Evolutionary conservation across 2,329 filamentous ascomycete genomes (phyloP).

Genomic region (Ophiocordyceps robertsii): DNA sequence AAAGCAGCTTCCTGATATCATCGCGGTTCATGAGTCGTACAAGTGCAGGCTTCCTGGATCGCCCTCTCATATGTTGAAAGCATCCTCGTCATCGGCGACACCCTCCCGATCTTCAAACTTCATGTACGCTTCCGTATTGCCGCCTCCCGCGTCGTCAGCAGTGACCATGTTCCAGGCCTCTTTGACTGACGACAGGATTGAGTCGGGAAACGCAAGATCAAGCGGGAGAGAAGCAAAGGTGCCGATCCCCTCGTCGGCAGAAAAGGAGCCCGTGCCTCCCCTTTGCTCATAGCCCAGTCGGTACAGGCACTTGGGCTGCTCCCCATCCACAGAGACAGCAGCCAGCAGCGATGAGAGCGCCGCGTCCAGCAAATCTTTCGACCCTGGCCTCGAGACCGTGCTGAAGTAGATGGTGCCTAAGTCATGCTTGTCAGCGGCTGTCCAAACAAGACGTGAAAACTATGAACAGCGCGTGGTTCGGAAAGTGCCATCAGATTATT

Average conservation of each 20-base stretch:
- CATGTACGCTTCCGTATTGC: conserved; percentile 45
- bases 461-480: conserved; percentile 5
- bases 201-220: conserved; percentile 64
- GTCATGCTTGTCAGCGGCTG: conserved; percentile 7
- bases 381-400: conserved; percentile 19
- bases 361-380: conserved; percentile 21
- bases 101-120: conserved; percentile 63
- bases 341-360: conserved; percentile 29
- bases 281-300: conserved; percentile 43
- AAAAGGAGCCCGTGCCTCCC: conserved; percentile 11
- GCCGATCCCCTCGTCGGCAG: conserved; percentile 29
- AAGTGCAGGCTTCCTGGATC: neutral
- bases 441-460: conserved; percentile 2
- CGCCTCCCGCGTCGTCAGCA: conserved; percentile 32
- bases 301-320: conserved; percentile 27
- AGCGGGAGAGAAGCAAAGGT: conserved; percentile 45
- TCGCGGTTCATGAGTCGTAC: too few species aligned
- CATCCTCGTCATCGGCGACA: conserved; percentile 41
- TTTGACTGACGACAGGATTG: conserved; percentile 50
- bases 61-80: conserved; percentile 18
- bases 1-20: too few species aligned
- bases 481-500: conserved; percentile 64
- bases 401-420: conserved; percentile 21
- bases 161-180: conserved; percentile 55
- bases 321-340: conserved; percentile 13